Evolutionary conservation across 2,329 filamentous ascomycete genomes (phyloP).

Genomic region (Pestalotiopsis sp.): DNA sequence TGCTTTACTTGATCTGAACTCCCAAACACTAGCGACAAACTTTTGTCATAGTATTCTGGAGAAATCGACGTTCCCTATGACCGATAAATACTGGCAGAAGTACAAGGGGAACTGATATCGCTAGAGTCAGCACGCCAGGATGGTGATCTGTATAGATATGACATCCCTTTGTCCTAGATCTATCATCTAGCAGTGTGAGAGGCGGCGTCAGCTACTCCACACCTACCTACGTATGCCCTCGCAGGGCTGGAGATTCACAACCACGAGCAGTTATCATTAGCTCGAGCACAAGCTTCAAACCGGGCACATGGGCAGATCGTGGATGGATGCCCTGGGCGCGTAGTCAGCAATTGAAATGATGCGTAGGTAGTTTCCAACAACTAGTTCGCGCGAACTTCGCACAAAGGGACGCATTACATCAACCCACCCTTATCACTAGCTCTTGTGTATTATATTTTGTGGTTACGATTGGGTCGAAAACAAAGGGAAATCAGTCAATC

Average conservation of each 20-base stretch:
- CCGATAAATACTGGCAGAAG: background rate
- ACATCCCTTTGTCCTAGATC: conserved; percentile 7
- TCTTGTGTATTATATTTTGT: background rate
- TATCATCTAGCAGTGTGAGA: no score
- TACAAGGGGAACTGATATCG: background rate
- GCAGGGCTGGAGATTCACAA: background rate
- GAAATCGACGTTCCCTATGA: background rate
- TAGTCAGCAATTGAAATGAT: background rate
- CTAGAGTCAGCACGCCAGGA: background rate
- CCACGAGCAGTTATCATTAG: background rate
- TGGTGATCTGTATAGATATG: background rate
- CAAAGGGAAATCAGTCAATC: no score
- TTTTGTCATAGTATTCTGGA: no score
- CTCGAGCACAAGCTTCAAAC: background rate
- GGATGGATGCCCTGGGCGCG: background rate
- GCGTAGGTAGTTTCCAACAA: background rate
- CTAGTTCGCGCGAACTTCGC: background rate
- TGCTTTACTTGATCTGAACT: background rate
- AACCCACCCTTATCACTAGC: background rate
- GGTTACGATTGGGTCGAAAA: background rate
- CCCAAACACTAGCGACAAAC: no score
- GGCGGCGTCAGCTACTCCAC: no score
- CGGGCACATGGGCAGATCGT: background rate
- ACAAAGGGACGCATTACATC: background rate
- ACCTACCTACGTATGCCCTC: background rate